These are phyloP conservation scores for Wallacemonas sp. DNA, from an alignment of 208 protist genomes.

Conservation along the genomic window DNA sequence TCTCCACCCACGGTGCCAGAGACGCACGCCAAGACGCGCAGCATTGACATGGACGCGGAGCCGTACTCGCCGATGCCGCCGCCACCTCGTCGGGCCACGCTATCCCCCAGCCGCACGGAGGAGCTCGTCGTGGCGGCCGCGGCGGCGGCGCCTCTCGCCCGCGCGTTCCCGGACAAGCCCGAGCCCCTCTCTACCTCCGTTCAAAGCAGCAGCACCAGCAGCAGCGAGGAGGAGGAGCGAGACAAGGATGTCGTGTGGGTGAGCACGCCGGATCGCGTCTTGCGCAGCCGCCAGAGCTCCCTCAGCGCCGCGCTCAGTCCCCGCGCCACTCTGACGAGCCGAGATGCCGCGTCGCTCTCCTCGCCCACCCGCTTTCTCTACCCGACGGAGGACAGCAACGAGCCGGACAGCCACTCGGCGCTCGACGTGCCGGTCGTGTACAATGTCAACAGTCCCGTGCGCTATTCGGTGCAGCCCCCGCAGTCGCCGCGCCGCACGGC, in stretches of 20 bases:
- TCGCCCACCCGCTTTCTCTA: no score
- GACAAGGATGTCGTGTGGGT: constrained; percentile 18
- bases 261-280: background rate
- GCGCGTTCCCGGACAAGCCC: no score
- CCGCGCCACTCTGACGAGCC: background rate
- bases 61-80: background rate
- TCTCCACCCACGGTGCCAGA: no score
- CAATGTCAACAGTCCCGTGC: background rate
- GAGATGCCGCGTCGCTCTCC: no score
- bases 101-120: background rate
- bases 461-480: background rate
- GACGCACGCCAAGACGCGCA: no score
- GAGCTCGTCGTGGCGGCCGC: background rate
- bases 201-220: constrained; percentile 6
- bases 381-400: background rate
- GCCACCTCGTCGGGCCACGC: background rate
- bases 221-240: background rate
- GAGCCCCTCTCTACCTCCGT: no score
- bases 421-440: background rate
- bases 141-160: background rate
- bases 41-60: background rate
- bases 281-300: constrained; percentile 7
- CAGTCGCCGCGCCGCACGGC: background rate
- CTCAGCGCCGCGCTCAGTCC: background rate
- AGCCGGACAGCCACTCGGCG: background rate